Evolutionary conservation across 176 grass and related monocot species (phyloP).

Genomic region (Panicum miliaceum): DNA sequence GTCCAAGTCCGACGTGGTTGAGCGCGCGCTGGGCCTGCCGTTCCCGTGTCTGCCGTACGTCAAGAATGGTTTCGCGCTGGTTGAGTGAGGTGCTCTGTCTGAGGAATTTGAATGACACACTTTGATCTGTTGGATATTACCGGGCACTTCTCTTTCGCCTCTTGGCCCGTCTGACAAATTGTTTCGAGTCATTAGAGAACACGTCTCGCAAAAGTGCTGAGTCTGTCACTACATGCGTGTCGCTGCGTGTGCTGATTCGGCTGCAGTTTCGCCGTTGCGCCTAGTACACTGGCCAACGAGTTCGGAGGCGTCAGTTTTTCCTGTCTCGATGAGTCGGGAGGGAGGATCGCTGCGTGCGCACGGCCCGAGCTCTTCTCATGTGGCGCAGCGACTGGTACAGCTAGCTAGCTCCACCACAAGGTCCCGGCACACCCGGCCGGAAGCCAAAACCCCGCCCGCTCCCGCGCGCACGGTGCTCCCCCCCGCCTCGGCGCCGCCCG

Average conservation of each 20-base stretch:
- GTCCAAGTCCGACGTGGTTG: constrained; percentile 60
- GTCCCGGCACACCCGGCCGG: too few species aligned
- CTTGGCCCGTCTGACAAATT: not conserved
- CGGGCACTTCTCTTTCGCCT: not conserved
- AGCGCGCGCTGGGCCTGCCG: constrained; percentile 53
- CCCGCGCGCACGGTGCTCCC: too few species aligned
- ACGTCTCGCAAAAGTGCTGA: not conserved
- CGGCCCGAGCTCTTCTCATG: too few species aligned
- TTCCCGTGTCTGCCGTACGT: constrained; percentile 77
- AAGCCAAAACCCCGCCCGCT: too few species aligned
- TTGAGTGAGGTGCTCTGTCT: constrained; percentile 46
- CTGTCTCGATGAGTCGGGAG: not conserved
- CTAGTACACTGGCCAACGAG: not conserved
- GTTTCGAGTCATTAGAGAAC: not conserved
- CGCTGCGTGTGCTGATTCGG: not conserved
- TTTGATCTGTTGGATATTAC: not conserved
- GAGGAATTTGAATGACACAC: not conserved
- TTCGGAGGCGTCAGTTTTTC: not conserved
- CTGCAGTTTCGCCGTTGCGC: too few species aligned
- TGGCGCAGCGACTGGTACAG: too few species aligned
- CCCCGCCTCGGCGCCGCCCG: too few species aligned
- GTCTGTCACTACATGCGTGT: too few species aligned
- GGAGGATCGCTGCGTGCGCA: too few species aligned
- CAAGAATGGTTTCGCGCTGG: constrained; percentile 65
- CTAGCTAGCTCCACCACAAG: too few species aligned